These are phyloP conservation scores for Mychonastes homosphaera DNA, from an alignment of 139 green algal genomes.

Conservation along the genomic window DNA sequence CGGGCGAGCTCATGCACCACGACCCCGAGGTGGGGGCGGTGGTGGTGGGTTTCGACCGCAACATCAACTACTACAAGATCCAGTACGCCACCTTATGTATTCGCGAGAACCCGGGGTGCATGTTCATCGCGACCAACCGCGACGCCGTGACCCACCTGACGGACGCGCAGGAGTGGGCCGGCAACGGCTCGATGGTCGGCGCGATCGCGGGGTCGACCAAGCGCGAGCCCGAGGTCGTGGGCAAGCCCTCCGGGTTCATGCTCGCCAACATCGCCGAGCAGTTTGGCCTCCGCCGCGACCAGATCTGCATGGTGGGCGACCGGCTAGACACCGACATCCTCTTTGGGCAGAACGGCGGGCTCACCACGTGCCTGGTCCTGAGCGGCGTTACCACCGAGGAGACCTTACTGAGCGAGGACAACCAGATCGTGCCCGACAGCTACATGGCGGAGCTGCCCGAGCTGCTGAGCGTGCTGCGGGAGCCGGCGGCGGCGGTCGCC, in stretches of 20 bases:
- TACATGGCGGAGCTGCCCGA: slow-evolving; percentile 73
- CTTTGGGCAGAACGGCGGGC: slow-evolving; percentile 93
- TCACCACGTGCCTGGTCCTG: slow-evolving; percentile 74
- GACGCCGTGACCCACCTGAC: slow-evolving; percentile 98
- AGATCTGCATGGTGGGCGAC: slow-evolving; percentile 99
- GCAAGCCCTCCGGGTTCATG: slow-evolving; percentile 95
- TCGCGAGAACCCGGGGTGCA: slow-evolving; percentile 92
- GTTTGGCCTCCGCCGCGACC: slow-evolving; percentile 46
- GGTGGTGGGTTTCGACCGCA: slow-evolving; percentile 93
- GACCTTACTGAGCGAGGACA: slow-evolving; percentile 65
- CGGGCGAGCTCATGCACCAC: slow-evolving; percentile 79
- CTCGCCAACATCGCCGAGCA: slow-evolving; percentile 82
- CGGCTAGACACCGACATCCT: slow-evolving; percentile 97
- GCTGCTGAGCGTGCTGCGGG: slow-evolving; percentile 43
- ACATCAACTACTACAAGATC: slow-evolving; percentile 99
- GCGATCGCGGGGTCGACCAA: slow-evolving; percentile 86
- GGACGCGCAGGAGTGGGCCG: slow-evolving; percentile 75
- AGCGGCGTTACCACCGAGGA: slow-evolving; percentile 83
- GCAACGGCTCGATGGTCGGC: slow-evolving; percentile 94
- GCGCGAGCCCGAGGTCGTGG: slow-evolving; percentile 85
- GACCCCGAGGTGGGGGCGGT: slow-evolving; percentile 86
- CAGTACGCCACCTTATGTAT: slow-evolving; percentile 97
- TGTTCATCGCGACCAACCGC: slow-evolving; percentile 98
- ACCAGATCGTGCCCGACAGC: slow-evolving; percentile 78
- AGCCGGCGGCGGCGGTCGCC: no score